Evolutionary conservation across 2,329 filamentous ascomycete species (phyloP), one percentile per base, ranked within the genome.

Genomic region (Dactylonectria macrodidyma): DNA sequence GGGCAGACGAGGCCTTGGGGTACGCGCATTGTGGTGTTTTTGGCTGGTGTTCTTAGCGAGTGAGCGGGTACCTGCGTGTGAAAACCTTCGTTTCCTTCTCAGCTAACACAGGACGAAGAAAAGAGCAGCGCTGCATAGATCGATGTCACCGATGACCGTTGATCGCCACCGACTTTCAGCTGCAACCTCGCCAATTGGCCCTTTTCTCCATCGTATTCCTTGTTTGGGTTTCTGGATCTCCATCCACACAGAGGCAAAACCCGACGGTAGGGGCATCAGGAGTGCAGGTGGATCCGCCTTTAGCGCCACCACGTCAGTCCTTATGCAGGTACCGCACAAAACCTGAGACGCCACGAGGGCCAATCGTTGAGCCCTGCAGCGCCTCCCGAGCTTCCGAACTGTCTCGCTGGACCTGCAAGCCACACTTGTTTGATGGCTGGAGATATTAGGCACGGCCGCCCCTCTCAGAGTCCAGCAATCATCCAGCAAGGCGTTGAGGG

Each of bases 291-390:
- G 3, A 33, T 22, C 30, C 33, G 12, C n/a, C n/a, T 47, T 34
- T 69, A 67, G 67, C 67, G 68, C 67, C 71, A 73, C 63, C 71
- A 71, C 71, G 65, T 76, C 70, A 71, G 62, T 62, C 58, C 66
- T 61, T 63, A 76, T 75, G 74, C 74, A 76, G 74, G 74, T 76
- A 76, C 74, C 52, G 67, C 65, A 51, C 71, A 71, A 66, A 73
- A 75, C 64, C 73, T 80, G 79, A 81, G 79, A 81, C 79, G 75
- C 72, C 62, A 68, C 65, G 67, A 50, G 58, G 68, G 71, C 79
- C 79, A 81, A 81, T 78, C 77, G 72, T 71, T 62, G 38, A 33
- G 41, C 52, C 59, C 55, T 61, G 59, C 52, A 36, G 61, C 61
- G 52, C 62, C 50, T 67, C 62, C 73, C 70, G 67, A 67, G 41